Percentiles rank a stretch among this genome's conserved stretches.
These are phyloP conservation scores for Alternaria sp. DNA, from an alignment of 2,329 filamentous ascomycete genomes.

Conservation along the genomic window DNA sequence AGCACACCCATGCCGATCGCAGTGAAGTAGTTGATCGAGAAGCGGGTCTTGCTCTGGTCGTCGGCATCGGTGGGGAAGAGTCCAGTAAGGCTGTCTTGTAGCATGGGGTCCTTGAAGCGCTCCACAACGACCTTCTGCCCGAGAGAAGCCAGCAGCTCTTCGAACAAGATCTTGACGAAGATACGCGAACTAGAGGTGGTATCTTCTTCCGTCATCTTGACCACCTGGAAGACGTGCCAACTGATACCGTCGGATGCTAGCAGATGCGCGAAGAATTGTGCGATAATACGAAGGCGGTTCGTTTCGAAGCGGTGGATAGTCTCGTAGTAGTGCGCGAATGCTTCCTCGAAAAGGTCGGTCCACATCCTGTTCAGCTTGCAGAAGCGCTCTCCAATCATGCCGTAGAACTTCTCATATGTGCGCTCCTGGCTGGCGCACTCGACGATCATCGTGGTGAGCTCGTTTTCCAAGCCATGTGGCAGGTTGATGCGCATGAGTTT, in stretches of 20 bases:
- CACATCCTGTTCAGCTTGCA: constrained; percentile 95
- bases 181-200: constrained; percentile 96
- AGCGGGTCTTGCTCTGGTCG: constrained; percentile 86
- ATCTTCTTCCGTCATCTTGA: constrained; percentile 95
- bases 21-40: constrained; percentile 99
- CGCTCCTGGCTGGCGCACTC: constrained; percentile 97
- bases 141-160: constrained; percentile 85
- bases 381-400: constrained; percentile 91
- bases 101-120: constrained; percentile 74
- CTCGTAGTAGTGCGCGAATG: constrained; percentile 92
- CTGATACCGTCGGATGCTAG: constrained; percentile 86
- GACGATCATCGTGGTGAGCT: constrained; percentile 95
- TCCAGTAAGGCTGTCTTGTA: constrained; percentile 80
- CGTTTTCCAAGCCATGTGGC: constrained; percentile 82
- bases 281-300: constrained; percentile 92
- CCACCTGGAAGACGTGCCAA: constrained; percentile 85
- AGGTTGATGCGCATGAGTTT: constrained; percentile 90
- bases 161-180: constrained; percentile 97
- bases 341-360: constrained; percentile 89
- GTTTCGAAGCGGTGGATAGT: constrained; percentile 98
- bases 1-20: constrained; percentile 94
- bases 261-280: constrained; percentile 91
- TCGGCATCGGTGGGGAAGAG: constrained; percentile 84
- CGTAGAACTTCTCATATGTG: constrained; percentile 97
- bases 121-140: constrained; percentile 81